Evolutionary conservation across 495 filamentous ascomycete species (phyloP).

Genomic region (Penicillium samsonianum): DNA sequence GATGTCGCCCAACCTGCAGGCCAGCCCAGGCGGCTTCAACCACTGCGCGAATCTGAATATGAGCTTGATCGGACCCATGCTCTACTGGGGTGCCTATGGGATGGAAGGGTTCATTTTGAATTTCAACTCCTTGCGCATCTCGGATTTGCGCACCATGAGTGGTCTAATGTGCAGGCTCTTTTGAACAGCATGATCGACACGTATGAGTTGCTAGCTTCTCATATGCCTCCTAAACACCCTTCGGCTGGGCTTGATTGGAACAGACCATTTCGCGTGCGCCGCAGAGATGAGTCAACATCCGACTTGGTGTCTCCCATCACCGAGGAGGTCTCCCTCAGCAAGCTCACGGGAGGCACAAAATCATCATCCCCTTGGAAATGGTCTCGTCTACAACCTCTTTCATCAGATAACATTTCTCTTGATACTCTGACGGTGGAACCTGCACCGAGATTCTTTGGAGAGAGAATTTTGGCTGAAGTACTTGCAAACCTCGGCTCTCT

Average conservation of each 20-base stretch:
- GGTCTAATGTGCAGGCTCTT: constrained; percentile 44
- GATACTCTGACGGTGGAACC: constrained; percentile 31
- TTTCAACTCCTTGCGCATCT: constrained; percentile 45
- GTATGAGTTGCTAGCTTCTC: constrained; percentile 24
- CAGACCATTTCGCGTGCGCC: constrained; percentile 1
- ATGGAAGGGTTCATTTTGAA: constrained; percentile 27
- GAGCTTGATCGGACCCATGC: constrained; percentile 24
- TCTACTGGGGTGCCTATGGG: constrained; percentile 28
- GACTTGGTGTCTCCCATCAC: constrained; percentile 3
- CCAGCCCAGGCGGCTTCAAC: constrained; percentile 7
- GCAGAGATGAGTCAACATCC: neutral
- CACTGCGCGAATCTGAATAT: constrained; percentile 18
- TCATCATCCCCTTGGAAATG: constrained; percentile 1
- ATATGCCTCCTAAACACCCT: constrained; percentile 21
- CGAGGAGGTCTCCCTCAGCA: constrained; percentile 30
- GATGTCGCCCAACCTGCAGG: constrained; percentile 14
- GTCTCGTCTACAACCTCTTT: constrained; percentile 5
- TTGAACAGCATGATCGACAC: constrained; percentile 44
- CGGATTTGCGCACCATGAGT: constrained; percentile 45
- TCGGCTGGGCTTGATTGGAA: constrained; percentile 31
- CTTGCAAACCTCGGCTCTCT: constrained; percentile 53
- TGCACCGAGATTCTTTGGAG: constrained; percentile 24
- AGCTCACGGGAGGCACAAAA: constrained; percentile 26
- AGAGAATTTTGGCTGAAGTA: constrained; percentile 29
- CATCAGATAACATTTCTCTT: constrained; percentile 16